A percentile compares a stretch with the other conserved stretches of the same genome.
phyloP scores from a whole-genome alignment of 2,329 filamentous ascomycete genomes.

The Pezicula rhizophila region DNA sequence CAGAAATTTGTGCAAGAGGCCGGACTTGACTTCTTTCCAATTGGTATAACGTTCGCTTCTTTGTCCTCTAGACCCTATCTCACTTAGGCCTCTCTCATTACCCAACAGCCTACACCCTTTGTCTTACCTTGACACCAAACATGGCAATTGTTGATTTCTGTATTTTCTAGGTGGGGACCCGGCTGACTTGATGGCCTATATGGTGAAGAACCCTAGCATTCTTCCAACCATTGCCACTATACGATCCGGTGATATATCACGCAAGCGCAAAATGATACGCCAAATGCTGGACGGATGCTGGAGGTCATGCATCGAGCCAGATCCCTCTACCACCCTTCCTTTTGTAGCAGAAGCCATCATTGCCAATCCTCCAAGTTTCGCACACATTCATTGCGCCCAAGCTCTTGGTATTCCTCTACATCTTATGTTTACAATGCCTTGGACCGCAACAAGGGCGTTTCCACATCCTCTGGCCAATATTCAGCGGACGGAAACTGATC shows the following conservation, averaged over 20 bases:
- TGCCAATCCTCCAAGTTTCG: constrained; percentile 26
- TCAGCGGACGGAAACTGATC: constrained; percentile 26
- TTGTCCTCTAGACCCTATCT: too few species aligned
- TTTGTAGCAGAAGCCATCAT: constrained; percentile 25
- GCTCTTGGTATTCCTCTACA: constrained; percentile 54
- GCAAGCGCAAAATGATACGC: constrained; percentile 64
- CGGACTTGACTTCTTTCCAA: too few species aligned
- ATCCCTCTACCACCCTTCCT: constrained; percentile 9
- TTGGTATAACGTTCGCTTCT: too few species aligned
- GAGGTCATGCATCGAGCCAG: constrained; percentile 68
- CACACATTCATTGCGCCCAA: constrained; percentile 52
- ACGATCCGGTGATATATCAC: constrained; percentile 66
- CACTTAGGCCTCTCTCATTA: too few species aligned
- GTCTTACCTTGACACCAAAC: too few species aligned
- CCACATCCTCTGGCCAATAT: constrained; percentile 42
- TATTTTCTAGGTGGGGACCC: constrained; percentile 44
- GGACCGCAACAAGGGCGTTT: constrained; percentile 24
- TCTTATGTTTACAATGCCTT: constrained; percentile 64
- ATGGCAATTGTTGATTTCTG: too few species aligned
- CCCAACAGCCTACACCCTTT: too few species aligned
- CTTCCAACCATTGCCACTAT: constrained; percentile 74
- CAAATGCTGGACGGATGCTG: constrained; percentile 77
- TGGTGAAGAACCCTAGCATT: constrained; percentile 80
- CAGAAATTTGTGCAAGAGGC: constrained; percentile 22
- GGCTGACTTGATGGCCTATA: constrained; percentile 75